Evolutionary conservation across 1,139 yeast species (phyloP).

Genomic region (Lodderomyces theae): DNA sequence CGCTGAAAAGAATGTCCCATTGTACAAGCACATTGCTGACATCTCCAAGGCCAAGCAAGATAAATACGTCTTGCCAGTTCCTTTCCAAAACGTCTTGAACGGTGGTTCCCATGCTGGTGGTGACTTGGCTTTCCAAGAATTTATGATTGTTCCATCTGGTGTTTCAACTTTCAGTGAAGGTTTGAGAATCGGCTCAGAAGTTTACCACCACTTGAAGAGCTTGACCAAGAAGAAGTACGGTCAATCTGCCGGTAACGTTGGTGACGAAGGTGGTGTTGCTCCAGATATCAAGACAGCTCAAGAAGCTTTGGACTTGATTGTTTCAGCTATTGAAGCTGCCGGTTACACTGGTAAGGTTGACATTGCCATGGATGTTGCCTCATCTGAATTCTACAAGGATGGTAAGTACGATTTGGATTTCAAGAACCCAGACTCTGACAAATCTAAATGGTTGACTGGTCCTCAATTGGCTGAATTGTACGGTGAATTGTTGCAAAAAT

Average conservation of each 20-base stretch:
- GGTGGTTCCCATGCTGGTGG: conserved; percentile 99
- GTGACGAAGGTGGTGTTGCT: conserved; percentile 99
- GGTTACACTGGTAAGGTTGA: conserved; percentile 90
- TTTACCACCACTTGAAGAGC: conserved; percentile 90
- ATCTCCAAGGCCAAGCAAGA: conserved; percentile 53
- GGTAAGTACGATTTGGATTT: conserved; percentile 96
- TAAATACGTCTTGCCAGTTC: conserved; percentile 88
- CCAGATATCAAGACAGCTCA: conserved; percentile 90
- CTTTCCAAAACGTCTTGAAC: conserved; percentile 95
- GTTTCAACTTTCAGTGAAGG: conserved; percentile 90
- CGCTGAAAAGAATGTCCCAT: conserved; percentile 82
- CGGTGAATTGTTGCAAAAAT: conserved; percentile 71
- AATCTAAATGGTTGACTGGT: conserved; percentile 86
- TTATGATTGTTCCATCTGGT: conserved; percentile 94
- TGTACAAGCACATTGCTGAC: conserved; percentile 80
- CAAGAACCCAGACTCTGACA: conserved; percentile 91
- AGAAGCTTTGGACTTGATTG: conserved; percentile 92
- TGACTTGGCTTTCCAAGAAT: conserved; percentile 96
- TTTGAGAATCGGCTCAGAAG: conserved; percentile 92
- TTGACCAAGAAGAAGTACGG: conserved; percentile 92
- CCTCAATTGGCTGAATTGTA: conserved; percentile 80
- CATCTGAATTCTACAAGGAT: conserved; percentile 94
- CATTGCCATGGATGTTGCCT: conserved; percentile 93
- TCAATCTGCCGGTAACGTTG: conserved; percentile 96
- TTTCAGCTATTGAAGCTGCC: conserved; percentile 80